Evolutionary conservation across 352 stramenopile species (phyloP).

Genomic region (Globisporangium nunn): DNA sequence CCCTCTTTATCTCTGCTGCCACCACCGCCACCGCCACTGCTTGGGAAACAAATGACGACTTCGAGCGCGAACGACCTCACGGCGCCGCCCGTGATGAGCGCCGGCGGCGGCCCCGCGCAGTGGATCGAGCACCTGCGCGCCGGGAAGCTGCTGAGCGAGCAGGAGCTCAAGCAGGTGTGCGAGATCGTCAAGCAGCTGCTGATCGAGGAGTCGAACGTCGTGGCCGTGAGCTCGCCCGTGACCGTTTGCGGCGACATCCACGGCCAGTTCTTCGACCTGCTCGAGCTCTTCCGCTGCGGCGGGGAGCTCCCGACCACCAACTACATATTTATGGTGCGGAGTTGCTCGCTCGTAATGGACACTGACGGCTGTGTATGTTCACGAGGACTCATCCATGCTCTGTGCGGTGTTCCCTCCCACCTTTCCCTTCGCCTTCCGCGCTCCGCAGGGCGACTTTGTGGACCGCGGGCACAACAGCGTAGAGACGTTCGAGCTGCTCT

Average conservation of each 20-base stretch:
- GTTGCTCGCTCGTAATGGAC: too few species aligned
- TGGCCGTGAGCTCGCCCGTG: conserved; percentile 85
- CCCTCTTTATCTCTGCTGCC: too few species aligned
- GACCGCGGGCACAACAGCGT: conserved; percentile 88
- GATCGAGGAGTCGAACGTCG: conserved; percentile 90
- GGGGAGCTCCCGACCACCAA: conserved; percentile 83
- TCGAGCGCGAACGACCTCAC: conserved; percentile 56
- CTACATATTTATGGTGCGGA: conserved; percentile 86
- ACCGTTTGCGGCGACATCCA: conserved; percentile 88
- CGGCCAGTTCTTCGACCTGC: conserved; percentile 87
- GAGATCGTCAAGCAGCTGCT: conserved; percentile 89
- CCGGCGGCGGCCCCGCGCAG: conserved; percentile 63
- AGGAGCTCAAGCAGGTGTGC: conserved; percentile 87
- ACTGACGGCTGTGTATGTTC: too few species aligned
- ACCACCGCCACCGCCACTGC: too few species aligned
- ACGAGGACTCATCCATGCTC: not conserved
- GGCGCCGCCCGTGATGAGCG: conserved; percentile 32
- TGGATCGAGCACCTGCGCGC: conserved; percentile 80
- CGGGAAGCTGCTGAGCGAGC: conserved; percentile 78
- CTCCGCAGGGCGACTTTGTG: conserved; percentile 80
- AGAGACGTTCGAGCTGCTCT: conserved; percentile 85
- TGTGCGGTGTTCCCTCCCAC: not conserved
- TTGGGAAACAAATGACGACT: conserved; percentile 20
- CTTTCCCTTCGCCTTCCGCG: not conserved
- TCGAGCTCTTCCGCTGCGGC: conserved; percentile 84